Percentiles rank a stretch among this genome's conserved stretches.
These are phyloP conservation scores for Rubia yunnanensis DNA, from an alignment of 257 asterid genomes.

Conservation along the genomic window DNA sequence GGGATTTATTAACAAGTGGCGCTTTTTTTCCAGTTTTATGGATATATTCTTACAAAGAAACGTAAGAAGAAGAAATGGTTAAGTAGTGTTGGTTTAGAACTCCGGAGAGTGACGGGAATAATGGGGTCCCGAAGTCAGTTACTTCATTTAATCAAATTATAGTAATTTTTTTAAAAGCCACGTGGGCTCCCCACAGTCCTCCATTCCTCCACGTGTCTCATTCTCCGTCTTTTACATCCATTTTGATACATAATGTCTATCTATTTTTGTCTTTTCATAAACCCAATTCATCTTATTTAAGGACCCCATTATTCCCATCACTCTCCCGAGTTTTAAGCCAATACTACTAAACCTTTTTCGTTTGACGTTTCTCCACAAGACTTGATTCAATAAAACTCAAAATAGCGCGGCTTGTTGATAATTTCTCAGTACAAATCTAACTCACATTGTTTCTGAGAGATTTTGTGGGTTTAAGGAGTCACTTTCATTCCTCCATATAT, in stretches of 20 bases:
- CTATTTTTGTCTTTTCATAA: constrained; percentile 26
- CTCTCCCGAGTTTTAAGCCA: background rate
- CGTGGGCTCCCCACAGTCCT: constrained; percentile 29
- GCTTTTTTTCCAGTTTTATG: too few relatives aligned
- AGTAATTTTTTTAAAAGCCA: constrained; percentile 17
- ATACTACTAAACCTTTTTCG: background rate
- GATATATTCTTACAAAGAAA: too few relatives aligned
- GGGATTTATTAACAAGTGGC: too few relatives aligned
- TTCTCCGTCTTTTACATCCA: background rate
- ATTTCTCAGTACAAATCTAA: too few relatives aligned
- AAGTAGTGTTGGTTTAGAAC: too few relatives aligned
- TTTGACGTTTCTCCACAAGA: too few relatives aligned
- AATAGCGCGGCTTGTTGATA: too few relatives aligned
- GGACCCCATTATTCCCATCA: background rate
- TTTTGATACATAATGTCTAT: background rate
- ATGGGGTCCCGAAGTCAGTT: too few relatives aligned
- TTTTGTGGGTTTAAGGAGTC: background rate
- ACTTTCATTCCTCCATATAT: background rate
- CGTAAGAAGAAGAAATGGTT: too few relatives aligned
- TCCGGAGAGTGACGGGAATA: too few relatives aligned
- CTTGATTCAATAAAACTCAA: too few relatives aligned
- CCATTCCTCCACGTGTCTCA: constrained; percentile 40
- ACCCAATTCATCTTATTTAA: background rate
- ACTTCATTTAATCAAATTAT: background rate
- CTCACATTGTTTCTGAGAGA: too few relatives aligned